phyloP scores from a whole-genome alignment of 805 yeast species.

The Wickerhamiella australiensis region DNA sequence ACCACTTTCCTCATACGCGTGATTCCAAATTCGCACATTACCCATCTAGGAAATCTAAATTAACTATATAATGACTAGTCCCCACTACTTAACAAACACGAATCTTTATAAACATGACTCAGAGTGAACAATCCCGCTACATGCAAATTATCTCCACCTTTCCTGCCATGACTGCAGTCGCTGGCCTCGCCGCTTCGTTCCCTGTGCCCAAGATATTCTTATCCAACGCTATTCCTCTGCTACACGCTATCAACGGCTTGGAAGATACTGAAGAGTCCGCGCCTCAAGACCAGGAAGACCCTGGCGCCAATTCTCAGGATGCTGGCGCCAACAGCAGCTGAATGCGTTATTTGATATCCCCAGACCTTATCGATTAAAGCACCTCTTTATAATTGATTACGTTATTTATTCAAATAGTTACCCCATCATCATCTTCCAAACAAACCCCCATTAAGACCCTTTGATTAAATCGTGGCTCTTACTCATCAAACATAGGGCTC shows the following conservation, averaged over 20 bases:
- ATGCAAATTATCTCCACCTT: constrained; percentile 40
- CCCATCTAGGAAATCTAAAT: not conserved
- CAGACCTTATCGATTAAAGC: not conserved
- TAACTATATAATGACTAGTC: not conserved
- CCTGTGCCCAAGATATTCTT: constrained; percentile 47
- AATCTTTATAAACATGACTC: not conserved
- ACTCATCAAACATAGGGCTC: constrained; percentile 7
- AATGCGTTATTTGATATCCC: not conserved
- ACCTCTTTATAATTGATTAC: too few relatives aligned
- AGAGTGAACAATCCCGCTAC: constrained; percentile 25
- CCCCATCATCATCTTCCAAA: too few relatives aligned
- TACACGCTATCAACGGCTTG: constrained; percentile 31
- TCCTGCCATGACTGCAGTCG: constrained; percentile 48
- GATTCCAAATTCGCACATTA: not conserved
- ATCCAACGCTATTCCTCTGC: constrained; percentile 48
- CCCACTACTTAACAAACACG: not conserved
- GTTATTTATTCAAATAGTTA: too few relatives aligned
- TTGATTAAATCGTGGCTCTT: not conserved
- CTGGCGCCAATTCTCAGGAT: too few relatives aligned
- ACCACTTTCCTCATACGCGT: not conserved
- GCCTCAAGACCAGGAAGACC: not conserved
- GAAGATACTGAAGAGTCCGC: constrained; percentile 25
- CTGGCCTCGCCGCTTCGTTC: constrained; percentile 46
- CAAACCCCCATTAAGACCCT: too few relatives aligned
- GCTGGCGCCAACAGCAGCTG: not conserved